Base-by-base conservation (phyloP, 257 asterid species). In the Misopates orontium region DNA sequence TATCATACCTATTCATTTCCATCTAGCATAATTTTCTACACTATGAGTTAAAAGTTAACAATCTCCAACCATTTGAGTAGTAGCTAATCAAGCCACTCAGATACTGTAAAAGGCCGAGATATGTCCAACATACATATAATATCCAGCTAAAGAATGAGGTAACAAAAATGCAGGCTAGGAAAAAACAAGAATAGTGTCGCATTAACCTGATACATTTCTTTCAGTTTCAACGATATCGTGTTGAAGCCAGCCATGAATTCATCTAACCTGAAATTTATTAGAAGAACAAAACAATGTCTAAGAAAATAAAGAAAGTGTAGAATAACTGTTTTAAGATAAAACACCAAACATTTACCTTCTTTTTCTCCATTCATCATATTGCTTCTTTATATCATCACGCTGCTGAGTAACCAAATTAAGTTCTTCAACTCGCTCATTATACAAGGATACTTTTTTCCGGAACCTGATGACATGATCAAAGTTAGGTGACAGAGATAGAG, bases 161-260 rank as follows among this genome's bases (percentile, higher is more conserved):
- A 56, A 67, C 39, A 36, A 18, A 13, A 15, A 54, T 20, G 20
- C 22, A 53, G 59, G 60, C 71, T 50, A 50, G 60, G 55, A 62
- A 70, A 53, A 44, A 51, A 42, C 39, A 32, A 49, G 49, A 62
- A 51, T 17, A 44, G 15, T 41, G 70, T 57, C 45, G 20, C 45
- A 11, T 21, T 39, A 54, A 93, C 99, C 99, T 94, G 99, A 82
- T 90, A 94, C 99, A 94, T 94, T 72, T 90, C 97, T 80, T 94
- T 94, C 71, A 94, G 82, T 76, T 94, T 94, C 86, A 94, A 77
- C 8, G 99, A 94, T 36, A 94, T 90, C 45, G 89, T 82, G 81
- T 86, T 94, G 58, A 94, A 94, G 57, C 99, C 99, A 20, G 84
- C 96, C 97, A 94, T 88, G 73, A 94, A 90, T 78, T 94, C 99